Evolutionary conservation across 2,329 filamentous ascomycete genomes (phyloP).

Genomic region (Trichoderma harzianum): DNA sequence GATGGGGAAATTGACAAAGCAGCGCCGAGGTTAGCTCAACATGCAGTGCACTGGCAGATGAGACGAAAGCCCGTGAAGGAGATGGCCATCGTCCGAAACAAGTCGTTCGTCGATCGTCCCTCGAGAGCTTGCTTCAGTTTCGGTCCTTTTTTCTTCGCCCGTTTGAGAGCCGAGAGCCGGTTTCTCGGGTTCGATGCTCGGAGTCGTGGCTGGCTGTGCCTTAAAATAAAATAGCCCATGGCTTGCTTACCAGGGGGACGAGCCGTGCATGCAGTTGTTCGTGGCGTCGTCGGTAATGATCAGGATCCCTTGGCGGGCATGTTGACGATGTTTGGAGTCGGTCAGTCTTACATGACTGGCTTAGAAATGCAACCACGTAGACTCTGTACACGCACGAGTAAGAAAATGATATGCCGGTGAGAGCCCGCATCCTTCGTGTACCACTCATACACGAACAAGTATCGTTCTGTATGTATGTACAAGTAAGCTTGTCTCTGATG

Average conservation of each 20-base stretch:
- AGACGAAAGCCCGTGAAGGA: neutral
- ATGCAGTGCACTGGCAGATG: neutral
- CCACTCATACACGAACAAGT: neutral
- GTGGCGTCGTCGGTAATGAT: neutral
- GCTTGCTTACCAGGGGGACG: neutral
- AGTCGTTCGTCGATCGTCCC: neutral
- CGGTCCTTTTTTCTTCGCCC: neutral
- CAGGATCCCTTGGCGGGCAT: neutral
- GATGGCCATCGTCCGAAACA: neutral
- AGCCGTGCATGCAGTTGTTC: neutral
- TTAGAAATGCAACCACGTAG: neutral
- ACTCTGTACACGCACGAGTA: neutral
- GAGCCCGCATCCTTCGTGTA: neutral
- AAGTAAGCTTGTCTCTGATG: neutral
- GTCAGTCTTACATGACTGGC: neutral
- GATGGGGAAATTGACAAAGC: conserved; percentile 14
- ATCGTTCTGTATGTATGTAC: neutral
- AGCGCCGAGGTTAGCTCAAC: neutral
- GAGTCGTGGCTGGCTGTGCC: neutral
- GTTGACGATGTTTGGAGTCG: neutral
- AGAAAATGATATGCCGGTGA: neutral
- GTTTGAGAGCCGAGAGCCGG: neutral
- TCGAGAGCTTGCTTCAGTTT: neutral
- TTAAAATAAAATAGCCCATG: neutral
- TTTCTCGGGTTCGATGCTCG: neutral